Percentiles rank a stretch among this genome's conserved stretches.
These are phyloP conservation scores for Camelina hispida DNA, from an alignment of 345 rosid genomes.

Conservation along the genomic window DNA sequence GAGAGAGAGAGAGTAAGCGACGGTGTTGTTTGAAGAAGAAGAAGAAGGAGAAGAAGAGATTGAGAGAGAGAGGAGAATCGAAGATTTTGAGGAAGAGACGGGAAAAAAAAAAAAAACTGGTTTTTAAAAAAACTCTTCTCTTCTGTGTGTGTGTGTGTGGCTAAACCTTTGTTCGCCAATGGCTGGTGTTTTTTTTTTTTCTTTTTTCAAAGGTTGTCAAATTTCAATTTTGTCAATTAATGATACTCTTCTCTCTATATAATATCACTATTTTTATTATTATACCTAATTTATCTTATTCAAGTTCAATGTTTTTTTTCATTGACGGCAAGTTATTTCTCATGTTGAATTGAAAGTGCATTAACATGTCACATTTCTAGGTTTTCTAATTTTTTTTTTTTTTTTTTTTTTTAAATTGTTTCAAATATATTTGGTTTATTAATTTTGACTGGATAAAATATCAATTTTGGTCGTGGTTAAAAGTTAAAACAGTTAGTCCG, in stretches of 20 bases:
- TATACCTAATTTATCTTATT: constrained; percentile 4
- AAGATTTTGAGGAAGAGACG: constrained; percentile 26
- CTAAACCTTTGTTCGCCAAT: constrained; percentile 42
- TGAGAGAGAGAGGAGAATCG: constrained; percentile 9
- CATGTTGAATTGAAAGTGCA: neutral
- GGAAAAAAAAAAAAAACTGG: constrained; percentile 28
- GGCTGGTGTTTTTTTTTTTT: constrained; percentile 32
- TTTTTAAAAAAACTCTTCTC: neutral
- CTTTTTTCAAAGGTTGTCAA: constrained; percentile 10
- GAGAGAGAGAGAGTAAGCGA: constrained; percentile 19
- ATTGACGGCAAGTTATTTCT: constrained; percentile 32
- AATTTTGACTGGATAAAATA: too few relatives aligned
- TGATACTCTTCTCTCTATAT: neutral
- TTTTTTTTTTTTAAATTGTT: neutral
- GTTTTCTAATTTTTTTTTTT: neutral
- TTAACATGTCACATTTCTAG: neutral
- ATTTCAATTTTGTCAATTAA: constrained; percentile 22
- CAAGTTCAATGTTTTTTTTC: neutral
- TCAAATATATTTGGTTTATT: neutral
- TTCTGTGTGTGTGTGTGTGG: constrained; percentile 15
- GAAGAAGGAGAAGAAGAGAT: neutral
- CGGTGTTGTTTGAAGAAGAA: neutral
- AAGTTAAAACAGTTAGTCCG: neutral
- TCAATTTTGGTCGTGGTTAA: neutral
- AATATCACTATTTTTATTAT: neutral